These are phyloP conservation scores for Novymonas esmeraldas DNA, from an alignment of 208 protist species.

Conservation along the genomic window DNA sequence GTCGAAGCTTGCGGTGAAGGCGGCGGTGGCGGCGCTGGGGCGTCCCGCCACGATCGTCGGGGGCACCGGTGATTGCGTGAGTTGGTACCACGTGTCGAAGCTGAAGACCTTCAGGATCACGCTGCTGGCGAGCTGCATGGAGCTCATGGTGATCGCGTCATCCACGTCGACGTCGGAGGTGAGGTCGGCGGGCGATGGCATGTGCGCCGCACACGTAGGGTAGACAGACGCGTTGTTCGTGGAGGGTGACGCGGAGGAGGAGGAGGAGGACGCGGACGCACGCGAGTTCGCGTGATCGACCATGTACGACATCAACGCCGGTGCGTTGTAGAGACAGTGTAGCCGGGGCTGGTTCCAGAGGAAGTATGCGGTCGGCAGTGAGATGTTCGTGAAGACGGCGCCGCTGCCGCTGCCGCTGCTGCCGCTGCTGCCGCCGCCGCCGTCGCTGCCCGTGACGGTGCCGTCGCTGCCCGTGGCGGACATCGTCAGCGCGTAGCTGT, in stretches of 20 bases:
- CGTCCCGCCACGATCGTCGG: background rate
- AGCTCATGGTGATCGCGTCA: slow-evolving; percentile 13
- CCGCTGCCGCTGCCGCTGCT: background rate
- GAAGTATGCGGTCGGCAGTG: slow-evolving; percentile 36
- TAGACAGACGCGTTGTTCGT: background rate
- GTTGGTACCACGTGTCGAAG: slow-evolving; percentile 41
- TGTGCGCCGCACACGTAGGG: slow-evolving; percentile 16
- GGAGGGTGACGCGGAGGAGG: too few species aligned
- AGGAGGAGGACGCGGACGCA: too few species aligned
- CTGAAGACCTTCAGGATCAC: slow-evolving; percentile 60
- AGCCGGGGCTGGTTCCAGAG: slow-evolving; percentile 55
- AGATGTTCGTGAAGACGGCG: slow-evolving; percentile 6
- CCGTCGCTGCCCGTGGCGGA: background rate
- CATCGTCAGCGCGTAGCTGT: background rate
- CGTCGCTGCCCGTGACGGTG: background rate
- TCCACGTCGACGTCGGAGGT: background rate
- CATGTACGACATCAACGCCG: slow-evolving; percentile 17
- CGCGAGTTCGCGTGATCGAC: background rate
- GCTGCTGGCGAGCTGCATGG: slow-evolving; percentile 25
- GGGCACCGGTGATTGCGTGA: slow-evolving; percentile 20
- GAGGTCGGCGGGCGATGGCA: slow-evolving; percentile 8
- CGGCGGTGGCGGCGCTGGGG: background rate
- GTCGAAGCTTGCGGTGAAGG: background rate
- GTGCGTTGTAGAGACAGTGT: slow-evolving; percentile 43
- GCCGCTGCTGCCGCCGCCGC: background rate